Conservation (phyloP, 2,329 filamentous ascomycete genomes). For the Fusarium foetens region DNA sequence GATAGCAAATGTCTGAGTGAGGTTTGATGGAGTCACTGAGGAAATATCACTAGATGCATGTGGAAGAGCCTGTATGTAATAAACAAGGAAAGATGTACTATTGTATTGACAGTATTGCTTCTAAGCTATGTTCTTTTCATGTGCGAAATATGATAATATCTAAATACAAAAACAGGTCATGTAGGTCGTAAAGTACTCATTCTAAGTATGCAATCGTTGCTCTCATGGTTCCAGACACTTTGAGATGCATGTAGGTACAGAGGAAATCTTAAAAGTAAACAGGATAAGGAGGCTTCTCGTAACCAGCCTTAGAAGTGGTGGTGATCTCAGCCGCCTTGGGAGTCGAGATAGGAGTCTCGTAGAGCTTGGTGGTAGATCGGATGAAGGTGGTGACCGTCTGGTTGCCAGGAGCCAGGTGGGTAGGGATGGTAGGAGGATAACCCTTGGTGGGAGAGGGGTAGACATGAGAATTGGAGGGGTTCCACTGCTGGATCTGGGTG, state of each 20-base stretch:
- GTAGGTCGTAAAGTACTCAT: conserved; percentile 16
- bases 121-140: conserved; percentile 19
- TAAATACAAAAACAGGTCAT: conserved; percentile 26
- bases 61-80: background rate
- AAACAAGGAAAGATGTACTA: conserved; percentile 15
- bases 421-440: background rate
- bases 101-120: conserved; percentile 23
- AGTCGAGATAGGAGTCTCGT: conserved; percentile 13
- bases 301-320: conserved; percentile 3
- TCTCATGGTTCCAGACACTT: conserved; percentile 24
- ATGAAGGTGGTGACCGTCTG: conserved; percentile 9
- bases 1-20: background rate
- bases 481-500: conserved; percentile 16
- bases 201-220: conserved; percentile 9
- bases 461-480: background rate
- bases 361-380: conserved; percentile 15
- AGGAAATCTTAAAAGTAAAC: conserved; percentile 12
- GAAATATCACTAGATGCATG: fast-evolving
- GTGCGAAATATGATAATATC: conserved; percentile 4
- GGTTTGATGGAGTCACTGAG: background rate
- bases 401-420: conserved; percentile 2
- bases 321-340: background rate
- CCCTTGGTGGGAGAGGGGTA: conserved; percentile 3
- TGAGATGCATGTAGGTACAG: conserved; percentile 10
- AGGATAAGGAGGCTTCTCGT: conserved; percentile 11